Evolutionary conservation across 2,329 filamentous ascomycete species (phyloP).

Genomic region (Ascochyta rabiei): DNA sequence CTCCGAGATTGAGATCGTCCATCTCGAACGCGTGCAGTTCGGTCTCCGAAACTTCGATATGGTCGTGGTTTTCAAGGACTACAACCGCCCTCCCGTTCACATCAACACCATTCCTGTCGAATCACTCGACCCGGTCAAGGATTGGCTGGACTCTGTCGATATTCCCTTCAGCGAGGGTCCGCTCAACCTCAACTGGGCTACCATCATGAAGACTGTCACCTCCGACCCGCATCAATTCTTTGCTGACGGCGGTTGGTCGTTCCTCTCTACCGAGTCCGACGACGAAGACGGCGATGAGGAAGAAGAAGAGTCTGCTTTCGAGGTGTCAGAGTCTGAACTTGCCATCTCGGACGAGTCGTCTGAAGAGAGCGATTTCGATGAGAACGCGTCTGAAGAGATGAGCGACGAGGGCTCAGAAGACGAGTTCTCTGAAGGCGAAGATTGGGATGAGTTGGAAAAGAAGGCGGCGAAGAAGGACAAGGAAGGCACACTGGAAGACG

Average conservation of each 20-base stretch:
- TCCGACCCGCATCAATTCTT: slow-evolving; percentile 96
- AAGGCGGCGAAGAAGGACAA: slow-evolving; percentile 74
- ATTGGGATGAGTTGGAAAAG: slow-evolving; percentile 93
- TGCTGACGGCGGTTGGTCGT: slow-evolving; percentile 91
- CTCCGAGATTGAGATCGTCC: slow-evolving; percentile 93
- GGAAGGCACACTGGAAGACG: slow-evolving; percentile 60
- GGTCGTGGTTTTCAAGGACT: slow-evolving; percentile 98
- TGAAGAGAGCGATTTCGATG: slow-evolving; percentile 92
- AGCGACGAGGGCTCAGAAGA: slow-evolving; percentile 65
- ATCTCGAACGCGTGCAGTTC: slow-evolving; percentile 93
- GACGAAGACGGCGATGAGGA: slow-evolving; percentile 77
- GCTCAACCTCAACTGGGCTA: slow-evolving; percentile 97
- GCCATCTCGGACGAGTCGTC: slow-evolving; percentile 74
- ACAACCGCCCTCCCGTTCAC: slow-evolving; percentile 85
- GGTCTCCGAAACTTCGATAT: slow-evolving; percentile 99
- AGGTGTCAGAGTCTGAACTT: slow-evolving; percentile 85
- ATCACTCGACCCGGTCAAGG: slow-evolving; percentile 91
- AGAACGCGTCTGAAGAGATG: slow-evolving; percentile 82
- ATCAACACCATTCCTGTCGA: slow-evolving; percentile 99
- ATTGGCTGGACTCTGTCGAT: slow-evolving; percentile 95
- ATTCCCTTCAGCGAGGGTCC: slow-evolving; percentile 94
- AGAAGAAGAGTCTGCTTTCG: slow-evolving; percentile 89
- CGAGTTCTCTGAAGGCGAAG: slow-evolving; percentile 69
- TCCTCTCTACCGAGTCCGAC: slow-evolving; percentile 86
- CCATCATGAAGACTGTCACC: slow-evolving; percentile 99